Base-by-base conservation (phyloP, 225 moss, liverwort and hornwort species). In the Antitrichia curtipendula region DNA sequence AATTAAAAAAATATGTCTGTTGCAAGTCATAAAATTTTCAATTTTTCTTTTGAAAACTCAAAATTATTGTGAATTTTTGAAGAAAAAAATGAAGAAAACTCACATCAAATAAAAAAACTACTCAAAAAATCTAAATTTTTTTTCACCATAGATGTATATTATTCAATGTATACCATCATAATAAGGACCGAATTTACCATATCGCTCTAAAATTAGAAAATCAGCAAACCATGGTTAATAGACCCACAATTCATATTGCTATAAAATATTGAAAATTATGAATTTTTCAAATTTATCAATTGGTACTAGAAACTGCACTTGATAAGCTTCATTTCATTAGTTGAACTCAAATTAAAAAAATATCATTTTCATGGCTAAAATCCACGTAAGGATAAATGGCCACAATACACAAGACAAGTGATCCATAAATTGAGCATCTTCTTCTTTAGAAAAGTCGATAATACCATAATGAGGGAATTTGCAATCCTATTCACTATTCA, bases 281-380 rank as follows among this genome's bases (percentile, higher is more conserved):
- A 5, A 40, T 3, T 68, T 38, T n/a, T 12, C 4, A 14, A 32
- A 31, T 6, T 8, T 75, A 7, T 7, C 20, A 32, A 75, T 20
- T 21, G 20, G 0, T n/a, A 18, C 3, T 17, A 47, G 1, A 21
- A 75, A 1, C 0, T 7, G 0, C 7, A 21, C 50, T 8, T 32
- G 0, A 12, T 13, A 34, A 34, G 13, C 52, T 52, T 50, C 22
- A 34, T 5, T 52, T 13, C 21, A 22, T 13, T 21, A 21, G 2
- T 13, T 21, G 3, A 1, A 50, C 21, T 8, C 36, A 32, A 19
- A 49, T 29, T 32, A 29, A 28, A 31, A 47, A 9, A 20, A 20
- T 8, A 32, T 21, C 75, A 28, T 45, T 45, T 45, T 16, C 10
- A 12, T 75, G 1, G 32, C 12, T 32, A 21, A 21, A 53, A 52